Conservation (phyloP, 306 rosid species). For the Inga leiocalycina region DNA sequence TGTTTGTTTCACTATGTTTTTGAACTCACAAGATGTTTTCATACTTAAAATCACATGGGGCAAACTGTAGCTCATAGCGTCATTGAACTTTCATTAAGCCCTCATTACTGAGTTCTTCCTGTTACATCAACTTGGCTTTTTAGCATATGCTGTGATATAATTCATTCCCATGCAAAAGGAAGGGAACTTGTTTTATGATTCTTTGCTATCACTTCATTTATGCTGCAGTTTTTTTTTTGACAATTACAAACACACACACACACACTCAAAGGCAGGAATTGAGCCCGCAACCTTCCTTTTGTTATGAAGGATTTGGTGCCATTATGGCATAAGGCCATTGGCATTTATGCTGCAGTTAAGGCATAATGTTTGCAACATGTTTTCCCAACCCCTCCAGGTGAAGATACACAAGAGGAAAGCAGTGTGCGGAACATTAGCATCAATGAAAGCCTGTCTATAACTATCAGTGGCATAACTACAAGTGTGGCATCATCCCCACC, state of each 20-base stretch:
- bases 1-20: background rate
- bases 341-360: slow-evolving; percentile 13
- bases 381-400: slow-evolving; percentile 44
- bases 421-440: slow-evolving; percentile 38
- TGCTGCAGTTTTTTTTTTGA: background rate
- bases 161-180: slow-evolving; percentile 11
- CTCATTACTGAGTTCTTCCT: background rate
- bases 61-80: background rate
- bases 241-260: background rate
- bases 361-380: slow-evolving; percentile 31
- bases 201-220: background rate
- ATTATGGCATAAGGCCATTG: background rate
- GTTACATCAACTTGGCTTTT: background rate
- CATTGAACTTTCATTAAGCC: background rate
- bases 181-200: slow-evolving; percentile 23
- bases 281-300: background rate
- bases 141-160: background rate
- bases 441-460: slow-evolving; percentile 43
- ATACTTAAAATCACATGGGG: background rate
- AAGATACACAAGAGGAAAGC: slow-evolving; percentile 45
- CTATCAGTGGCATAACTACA: slow-evolving; percentile 22
- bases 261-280: background rate
- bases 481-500: slow-evolving; percentile 55
- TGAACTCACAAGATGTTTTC: background rate
- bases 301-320: background rate